Evolutionary conservation across 345 rosid species (phyloP).

Genomic region (Populus deltoides): DNA sequence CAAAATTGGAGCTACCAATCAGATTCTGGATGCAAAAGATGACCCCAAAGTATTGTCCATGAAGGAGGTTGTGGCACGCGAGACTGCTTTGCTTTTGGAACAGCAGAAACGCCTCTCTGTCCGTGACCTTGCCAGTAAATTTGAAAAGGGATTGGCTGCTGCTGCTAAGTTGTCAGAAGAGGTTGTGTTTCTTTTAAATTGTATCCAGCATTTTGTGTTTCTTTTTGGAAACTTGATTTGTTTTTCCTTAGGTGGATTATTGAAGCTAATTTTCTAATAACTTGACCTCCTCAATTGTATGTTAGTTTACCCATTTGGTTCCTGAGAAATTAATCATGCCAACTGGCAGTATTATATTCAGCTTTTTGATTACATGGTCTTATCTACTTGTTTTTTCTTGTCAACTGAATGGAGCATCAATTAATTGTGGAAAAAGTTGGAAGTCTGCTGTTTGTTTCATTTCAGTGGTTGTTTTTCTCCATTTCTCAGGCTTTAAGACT

Average conservation of each 20-base stretch:
- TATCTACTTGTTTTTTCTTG: background rate
- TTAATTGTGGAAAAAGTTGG: conserved; percentile 3
- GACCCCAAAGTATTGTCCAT: conserved; percentile 71
- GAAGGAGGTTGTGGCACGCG: conserved; percentile 92
- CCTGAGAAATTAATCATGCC: background rate
- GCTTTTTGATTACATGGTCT: background rate
- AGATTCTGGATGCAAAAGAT: conserved; percentile 67
- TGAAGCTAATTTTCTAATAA: background rate
- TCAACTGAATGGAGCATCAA: background rate
- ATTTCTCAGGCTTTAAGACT: conserved; percentile 7
- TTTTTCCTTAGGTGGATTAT: background rate
- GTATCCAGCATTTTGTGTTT: background rate
- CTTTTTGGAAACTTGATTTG: background rate
- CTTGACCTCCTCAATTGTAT: background rate
- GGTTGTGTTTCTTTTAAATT: conserved; percentile 38
- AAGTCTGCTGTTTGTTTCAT: background rate
- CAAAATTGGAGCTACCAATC: conserved; percentile 74
- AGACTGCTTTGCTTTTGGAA: conserved; percentile 80
- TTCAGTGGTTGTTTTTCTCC: background rate
- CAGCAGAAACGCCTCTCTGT: conserved; percentile 96
- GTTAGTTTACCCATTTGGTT: background rate
- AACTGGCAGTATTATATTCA: background rate
- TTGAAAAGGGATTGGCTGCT: conserved; percentile 91
- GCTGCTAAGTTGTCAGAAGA: conserved; percentile 96
- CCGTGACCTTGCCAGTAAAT: conserved; percentile 90